A percentile compares a stretch with the other conserved stretches of the same genome.
phyloP scores from a whole-genome alignment of 768 basidiomycete species.

The Pleurotus djamor region DNA sequence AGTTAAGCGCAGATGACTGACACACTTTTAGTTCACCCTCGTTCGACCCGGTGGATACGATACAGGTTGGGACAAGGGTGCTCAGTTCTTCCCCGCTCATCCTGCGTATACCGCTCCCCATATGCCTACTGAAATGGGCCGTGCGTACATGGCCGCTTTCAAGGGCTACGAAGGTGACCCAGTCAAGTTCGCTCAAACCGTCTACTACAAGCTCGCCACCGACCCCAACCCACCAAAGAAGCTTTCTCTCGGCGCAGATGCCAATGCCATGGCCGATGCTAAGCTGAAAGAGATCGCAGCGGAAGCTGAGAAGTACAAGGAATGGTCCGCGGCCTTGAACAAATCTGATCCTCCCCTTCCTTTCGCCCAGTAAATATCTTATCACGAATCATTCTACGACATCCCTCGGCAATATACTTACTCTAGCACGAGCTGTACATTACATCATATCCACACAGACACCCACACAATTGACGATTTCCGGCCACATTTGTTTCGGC shows the following conservation, averaged over 20 bases:
- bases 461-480: too few relatives aligned
- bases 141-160: not conserved
- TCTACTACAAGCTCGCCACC: slow-evolving; percentile 7
- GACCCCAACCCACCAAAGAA: not conserved
- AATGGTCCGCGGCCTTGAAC: slow-evolving; percentile 3
- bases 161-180: slow-evolving; percentile 9
- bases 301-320: slow-evolving; percentile 1
- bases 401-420: too few relatives aligned
- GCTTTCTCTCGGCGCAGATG: slow-evolving; percentile 1
- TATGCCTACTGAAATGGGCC: slow-evolving; percentile 5
- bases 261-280: not conserved
- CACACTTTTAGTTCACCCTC: slow-evolving; percentile 13
- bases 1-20: not conserved
- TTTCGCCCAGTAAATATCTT: not conserved
- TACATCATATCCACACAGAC: too few relatives aligned
- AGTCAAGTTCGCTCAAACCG: slow-evolving; percentile 4
- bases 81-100: slow-evolving; percentile 9
- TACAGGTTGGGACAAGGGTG: slow-evolving; percentile 12
- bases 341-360: slow-evolving; percentile 9
- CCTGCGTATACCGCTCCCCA: slow-evolving; percentile 16
- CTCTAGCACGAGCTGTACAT: too few relatives aligned
- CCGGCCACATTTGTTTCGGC: too few relatives aligned
- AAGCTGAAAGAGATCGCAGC: not conserved
- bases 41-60: slow-evolving; percentile 16
- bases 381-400: too few relatives aligned